phyloP scores from a whole-genome alignment of 441 rosid species.

The Hura crepitans region DNA sequence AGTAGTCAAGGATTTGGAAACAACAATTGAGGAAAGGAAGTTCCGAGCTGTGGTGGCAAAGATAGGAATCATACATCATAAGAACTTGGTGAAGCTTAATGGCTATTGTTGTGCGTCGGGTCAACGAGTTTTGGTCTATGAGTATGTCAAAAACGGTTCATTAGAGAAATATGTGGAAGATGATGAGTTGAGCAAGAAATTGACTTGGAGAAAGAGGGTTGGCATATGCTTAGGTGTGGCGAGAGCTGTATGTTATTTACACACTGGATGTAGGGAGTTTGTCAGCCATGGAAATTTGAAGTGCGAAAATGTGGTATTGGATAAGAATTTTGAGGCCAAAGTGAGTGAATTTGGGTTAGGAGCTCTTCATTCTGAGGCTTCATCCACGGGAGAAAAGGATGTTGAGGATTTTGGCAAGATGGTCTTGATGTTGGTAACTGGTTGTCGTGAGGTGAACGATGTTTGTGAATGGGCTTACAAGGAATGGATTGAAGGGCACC shows the following conservation, averaged over 20 bases:
- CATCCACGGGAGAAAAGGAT: conserved; percentile 43
- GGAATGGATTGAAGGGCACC: conserved; percentile 52
- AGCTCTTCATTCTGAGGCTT: conserved; percentile 20
- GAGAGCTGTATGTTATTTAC: conserved; percentile 63
- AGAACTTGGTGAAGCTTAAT: conserved; percentile 59
- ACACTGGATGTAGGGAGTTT: conserved; percentile 69
- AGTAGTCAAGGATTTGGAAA: conserved; percentile 50
- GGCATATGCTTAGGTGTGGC: conserved; percentile 56
- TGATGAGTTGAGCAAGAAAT: conserved; percentile 42
- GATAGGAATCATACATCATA: conserved; percentile 74
- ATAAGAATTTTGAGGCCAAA: conserved; percentile 59
- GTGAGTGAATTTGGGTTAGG: conserved; percentile 56
- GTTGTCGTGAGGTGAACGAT: conserved; percentile 36
- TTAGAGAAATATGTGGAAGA: conserved; percentile 51
- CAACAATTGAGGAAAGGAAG: conserved; percentile 49
- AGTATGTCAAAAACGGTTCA: conserved; percentile 55
- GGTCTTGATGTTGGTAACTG: conserved; percentile 46
- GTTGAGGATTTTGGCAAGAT: conserved; percentile 66
- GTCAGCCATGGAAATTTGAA: conserved; percentile 71
- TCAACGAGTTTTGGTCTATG: conserved; percentile 58
- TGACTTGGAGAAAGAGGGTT: conserved; percentile 63
- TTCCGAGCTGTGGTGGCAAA: conserved; percentile 63
- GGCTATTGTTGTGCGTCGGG: conserved; percentile 66
- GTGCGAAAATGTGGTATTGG: conserved; percentile 59
- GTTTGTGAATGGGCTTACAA: conserved; percentile 43